Conservation (phyloP, 2,329 filamentous ascomycete species). For the Pseudophaeomoniella oleicola region DNA sequence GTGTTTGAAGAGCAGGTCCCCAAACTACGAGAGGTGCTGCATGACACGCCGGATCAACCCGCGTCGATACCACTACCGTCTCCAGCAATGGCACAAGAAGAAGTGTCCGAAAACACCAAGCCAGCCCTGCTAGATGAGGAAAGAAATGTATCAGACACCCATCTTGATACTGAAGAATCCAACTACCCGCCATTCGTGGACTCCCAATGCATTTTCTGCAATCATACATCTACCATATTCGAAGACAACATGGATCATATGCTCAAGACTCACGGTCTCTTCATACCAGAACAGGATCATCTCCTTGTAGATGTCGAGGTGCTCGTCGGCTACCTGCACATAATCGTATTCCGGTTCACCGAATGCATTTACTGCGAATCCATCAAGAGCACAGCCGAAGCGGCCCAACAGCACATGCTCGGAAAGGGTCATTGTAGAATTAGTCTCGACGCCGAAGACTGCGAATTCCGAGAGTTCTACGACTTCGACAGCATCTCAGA, state of each 20-base stretch:
- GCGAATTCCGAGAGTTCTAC: slow-evolving; percentile 29
- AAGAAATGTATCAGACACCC: no score
- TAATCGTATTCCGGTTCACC: slow-evolving; percentile 32
- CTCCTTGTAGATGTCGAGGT: slow-evolving; percentile 33
- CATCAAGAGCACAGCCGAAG: slow-evolving; percentile 26
- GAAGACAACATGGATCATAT: slow-evolving; percentile 32
- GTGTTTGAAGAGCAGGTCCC: background rate
- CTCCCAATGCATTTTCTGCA: slow-evolving; percentile 30
- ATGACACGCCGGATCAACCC: no score
- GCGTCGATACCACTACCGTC: no score
- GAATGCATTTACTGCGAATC: slow-evolving; percentile 39
- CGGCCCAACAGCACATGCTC: slow-evolving; percentile 36
- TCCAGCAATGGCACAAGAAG: no score
- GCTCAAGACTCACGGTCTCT: slow-evolving; percentile 33
- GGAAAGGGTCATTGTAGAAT: slow-evolving; percentile 34
- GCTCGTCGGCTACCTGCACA: slow-evolving; percentile 32
- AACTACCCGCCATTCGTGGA: no score
- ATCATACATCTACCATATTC: slow-evolving; percentile 14
- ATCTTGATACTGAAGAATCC: no score
- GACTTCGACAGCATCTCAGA: slow-evolving; percentile 22
- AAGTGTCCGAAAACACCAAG: no score
- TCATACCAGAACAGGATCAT: slow-evolving; percentile 19
- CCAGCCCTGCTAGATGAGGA: no score
- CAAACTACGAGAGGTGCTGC: background rate
- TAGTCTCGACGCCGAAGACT: slow-evolving; percentile 18